Conservation (phyloP, 176 grass and related monocot species). For the Cymbopogon citratus region DNA sequence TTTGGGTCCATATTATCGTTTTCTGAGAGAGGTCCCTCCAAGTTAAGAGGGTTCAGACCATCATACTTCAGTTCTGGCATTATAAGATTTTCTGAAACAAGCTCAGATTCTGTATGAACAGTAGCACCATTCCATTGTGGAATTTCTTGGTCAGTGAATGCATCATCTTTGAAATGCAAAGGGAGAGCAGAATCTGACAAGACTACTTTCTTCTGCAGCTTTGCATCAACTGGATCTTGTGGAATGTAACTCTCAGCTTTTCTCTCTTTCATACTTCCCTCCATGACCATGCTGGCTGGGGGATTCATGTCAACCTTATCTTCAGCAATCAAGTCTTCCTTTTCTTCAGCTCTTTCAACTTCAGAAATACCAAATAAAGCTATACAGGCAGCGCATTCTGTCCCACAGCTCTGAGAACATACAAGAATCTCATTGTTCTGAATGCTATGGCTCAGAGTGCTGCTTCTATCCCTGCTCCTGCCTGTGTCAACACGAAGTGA, state of each 20-base stretch:
- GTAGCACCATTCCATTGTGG: neutral
- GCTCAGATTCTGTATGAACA: neutral
- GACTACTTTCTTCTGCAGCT: too few species aligned
- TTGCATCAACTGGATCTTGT: too few species aligned
- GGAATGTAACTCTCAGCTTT: neutral
- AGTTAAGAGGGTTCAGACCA: constrained; percentile 13
- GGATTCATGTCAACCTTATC: constrained; percentile 45
- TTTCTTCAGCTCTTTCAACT: constrained; percentile 36
- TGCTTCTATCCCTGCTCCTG: constrained; percentile 42
- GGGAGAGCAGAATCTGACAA: too few species aligned
- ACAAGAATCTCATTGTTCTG: constrained; percentile 35
- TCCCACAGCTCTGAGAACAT: constrained; percentile 32
- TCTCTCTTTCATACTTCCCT: constrained; percentile 21
- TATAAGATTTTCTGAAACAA: constrained; percentile 26
- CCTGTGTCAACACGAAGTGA: constrained; percentile 62
- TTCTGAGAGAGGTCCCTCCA: constrained; percentile 30
- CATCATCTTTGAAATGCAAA: constrained; percentile 15
- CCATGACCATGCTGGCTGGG: constrained; percentile 27
- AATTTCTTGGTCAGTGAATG: neutral
- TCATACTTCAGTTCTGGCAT: constrained; percentile 7
- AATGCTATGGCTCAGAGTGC: constrained; percentile 13
- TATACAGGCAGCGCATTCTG: constrained; percentile 36
- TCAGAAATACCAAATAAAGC: constrained; percentile 46
- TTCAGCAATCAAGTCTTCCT: constrained; percentile 42
- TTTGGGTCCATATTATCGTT: constrained; percentile 21